Evolutionary conservation across 805 yeast genomes (phyloP).

Genomic region (Nakazawaea anatomiae): DNA sequence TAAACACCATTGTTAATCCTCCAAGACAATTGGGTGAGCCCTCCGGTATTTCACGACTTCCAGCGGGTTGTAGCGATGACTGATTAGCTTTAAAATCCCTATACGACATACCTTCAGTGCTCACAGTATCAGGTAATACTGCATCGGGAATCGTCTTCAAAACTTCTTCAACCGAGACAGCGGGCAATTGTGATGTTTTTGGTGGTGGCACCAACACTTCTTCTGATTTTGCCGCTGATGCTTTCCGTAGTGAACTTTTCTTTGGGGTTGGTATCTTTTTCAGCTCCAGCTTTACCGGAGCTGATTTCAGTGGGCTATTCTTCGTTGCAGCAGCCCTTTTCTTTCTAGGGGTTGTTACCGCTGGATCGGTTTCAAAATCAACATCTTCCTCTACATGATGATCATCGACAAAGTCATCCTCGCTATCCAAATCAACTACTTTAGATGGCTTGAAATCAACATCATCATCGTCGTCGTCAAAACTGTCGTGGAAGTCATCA

Average conservation of each 20-base stretch:
- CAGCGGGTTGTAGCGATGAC: conserved; percentile 26
- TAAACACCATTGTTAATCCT: conserved; percentile 89
- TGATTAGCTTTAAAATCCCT: conserved; percentile 51
- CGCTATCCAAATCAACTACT: conserved; percentile 14
- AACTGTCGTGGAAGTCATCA: conserved; percentile 15
- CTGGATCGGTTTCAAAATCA: neutral
- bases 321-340: conserved; percentile 2
- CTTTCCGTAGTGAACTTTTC: neutral
- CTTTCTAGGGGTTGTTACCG: neutral
- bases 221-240: neutral
- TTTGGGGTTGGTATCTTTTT: neutral
- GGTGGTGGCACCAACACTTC: neutral
- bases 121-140: conserved; percentile 50
- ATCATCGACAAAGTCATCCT: conserved; percentile 8
- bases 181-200: conserved; percentile 11
- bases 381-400: conserved; percentile 3
- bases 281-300: neutral
- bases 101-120: conserved; percentile 45
- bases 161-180: conserved; percentile 44
- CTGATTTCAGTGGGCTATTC: conserved; percentile 3
- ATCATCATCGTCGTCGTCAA: conserved; percentile 20
- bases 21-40: conserved; percentile 82
- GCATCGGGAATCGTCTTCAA: conserved; percentile 71
- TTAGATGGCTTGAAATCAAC: conserved; percentile 14
- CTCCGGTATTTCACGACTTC: conserved; percentile 55